Evolutionary conservation across 1,284 basidiomycete genomes (phyloP).

Genomic region (Tremellales sp.): DNA sequence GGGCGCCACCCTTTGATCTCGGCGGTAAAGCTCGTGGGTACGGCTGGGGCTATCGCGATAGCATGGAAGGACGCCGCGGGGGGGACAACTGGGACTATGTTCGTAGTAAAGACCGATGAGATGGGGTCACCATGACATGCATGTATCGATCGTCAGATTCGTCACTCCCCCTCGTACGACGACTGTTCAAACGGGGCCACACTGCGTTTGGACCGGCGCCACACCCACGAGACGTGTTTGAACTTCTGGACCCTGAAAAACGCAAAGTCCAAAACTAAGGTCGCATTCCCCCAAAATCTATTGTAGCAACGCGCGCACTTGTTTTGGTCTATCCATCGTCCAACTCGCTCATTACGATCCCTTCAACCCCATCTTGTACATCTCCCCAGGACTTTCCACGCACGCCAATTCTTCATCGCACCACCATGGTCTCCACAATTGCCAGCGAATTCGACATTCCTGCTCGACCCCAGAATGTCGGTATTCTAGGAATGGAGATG

Average conservation of each 20-base stretch:
- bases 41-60: conserved; percentile 21
- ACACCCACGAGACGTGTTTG: too few relatives aligned
- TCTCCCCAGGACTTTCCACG: not conserved
- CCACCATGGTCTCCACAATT: conserved; percentile 8
- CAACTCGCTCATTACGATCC: not conserved
- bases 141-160: too few relatives aligned
- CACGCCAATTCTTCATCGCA: not conserved
- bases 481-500: conserved; percentile 86
- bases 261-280: too few relatives aligned
- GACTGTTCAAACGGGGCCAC: too few relatives aligned
- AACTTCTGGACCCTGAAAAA: too few relatives aligned
- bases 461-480: conserved; percentile 80
- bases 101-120: conserved; percentile 3
- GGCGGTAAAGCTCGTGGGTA: conserved; percentile 21
- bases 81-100: conserved; percentile 13
- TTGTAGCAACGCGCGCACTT: too few relatives aligned
- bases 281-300: too few relatives aligned
- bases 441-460: conserved; percentile 42
- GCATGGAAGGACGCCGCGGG: conserved; percentile 17
- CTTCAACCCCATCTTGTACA: not conserved
- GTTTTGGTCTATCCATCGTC: conserved; percentile 1
- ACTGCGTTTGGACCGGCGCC: too few relatives aligned
- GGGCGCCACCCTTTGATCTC: conserved; percentile 15
- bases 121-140: too few relatives aligned
- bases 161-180: too few relatives aligned